These are phyloP conservation scores for Cladophialophora exuberans DNA, from an alignment of 2,329 filamentous ascomycete genomes.

Conservation along the genomic window DNA sequence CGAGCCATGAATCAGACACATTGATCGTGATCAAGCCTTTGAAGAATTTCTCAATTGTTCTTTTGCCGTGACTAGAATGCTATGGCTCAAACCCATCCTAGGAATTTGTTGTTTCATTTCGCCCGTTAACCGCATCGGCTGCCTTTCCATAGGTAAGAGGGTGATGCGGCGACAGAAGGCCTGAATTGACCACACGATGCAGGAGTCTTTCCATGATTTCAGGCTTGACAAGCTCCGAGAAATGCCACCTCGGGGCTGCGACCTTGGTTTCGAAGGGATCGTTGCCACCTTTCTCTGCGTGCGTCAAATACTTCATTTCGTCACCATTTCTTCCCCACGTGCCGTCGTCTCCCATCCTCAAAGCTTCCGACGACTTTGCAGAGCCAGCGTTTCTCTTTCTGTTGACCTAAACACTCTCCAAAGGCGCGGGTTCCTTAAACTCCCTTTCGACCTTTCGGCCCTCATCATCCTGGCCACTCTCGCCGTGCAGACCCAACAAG, in stretches of 20 bases:
- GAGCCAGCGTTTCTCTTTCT: not conserved
- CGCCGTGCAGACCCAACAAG: constrained; percentile 94
- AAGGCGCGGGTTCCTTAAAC: constrained; percentile 94
- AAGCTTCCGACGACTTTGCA: not conserved
- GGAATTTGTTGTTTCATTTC: not conserved
- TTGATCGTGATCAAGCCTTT: not conserved
- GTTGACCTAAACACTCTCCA: constrained; percentile 71
- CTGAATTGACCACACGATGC: no score
- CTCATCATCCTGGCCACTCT: constrained; percentile 93
- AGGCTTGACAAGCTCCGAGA: no score
- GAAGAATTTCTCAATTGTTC: not conserved
- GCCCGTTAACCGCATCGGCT: not conserved
- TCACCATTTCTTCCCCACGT: no score
- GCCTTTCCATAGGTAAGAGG: not conserved
- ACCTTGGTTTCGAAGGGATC: no score
- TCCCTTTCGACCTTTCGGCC: constrained; percentile 98
- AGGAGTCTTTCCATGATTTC: no score
- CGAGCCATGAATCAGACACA: not conserved
- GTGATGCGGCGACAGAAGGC: not conserved
- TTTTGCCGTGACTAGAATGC: constrained; percentile 4
- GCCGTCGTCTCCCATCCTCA: no score
- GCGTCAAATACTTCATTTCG: no score
- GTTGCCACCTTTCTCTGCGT: no score
- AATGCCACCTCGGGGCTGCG: no score
- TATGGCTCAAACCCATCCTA: not conserved